Evolutionary conservation across 75 land plant genomes (phyloP).

Genomic region (Chamaecyparis obtusa): DNA sequence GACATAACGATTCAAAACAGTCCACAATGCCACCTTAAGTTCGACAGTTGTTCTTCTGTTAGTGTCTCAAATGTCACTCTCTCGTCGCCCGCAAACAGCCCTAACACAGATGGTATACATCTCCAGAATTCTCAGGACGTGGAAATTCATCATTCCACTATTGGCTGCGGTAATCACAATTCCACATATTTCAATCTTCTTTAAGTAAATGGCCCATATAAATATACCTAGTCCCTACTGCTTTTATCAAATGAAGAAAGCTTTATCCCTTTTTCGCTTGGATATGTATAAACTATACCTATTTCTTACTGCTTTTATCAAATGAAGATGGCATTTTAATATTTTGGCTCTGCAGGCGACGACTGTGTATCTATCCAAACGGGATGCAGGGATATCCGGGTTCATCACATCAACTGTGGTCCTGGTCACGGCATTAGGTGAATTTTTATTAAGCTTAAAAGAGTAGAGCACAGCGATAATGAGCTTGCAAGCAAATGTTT

Average conservation of each 20-base stretch:
- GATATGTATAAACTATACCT: too few relatives aligned
- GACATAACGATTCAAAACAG: constrained; percentile 35
- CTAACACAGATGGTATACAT: constrained; percentile 54
- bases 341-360: constrained; percentile 21
- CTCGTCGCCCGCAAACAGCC: constrained; percentile 36
- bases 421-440: constrained; percentile 44
- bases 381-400: constrained; percentile 25
- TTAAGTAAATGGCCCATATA: too few relatives aligned
- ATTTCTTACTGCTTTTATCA: neutral
- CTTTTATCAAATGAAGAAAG: neutral
- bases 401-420: constrained; percentile 29
- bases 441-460: neutral
- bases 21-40: constrained; percentile 51
- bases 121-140: constrained; percentile 40
- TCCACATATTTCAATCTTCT: neutral
- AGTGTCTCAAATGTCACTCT: constrained; percentile 27
- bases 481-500: neutral
- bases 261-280: neutral
- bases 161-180: constrained; percentile 24
- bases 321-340: neutral
- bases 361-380: constrained; percentile 43
- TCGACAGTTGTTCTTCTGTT: constrained; percentile 37
- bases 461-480: neutral
- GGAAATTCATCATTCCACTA: constrained; percentile 22
- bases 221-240: too few relatives aligned